phyloP scores from a whole-genome alignment of 1,139 yeast species.

The Yamadazyma songkhlaensis region DNA sequence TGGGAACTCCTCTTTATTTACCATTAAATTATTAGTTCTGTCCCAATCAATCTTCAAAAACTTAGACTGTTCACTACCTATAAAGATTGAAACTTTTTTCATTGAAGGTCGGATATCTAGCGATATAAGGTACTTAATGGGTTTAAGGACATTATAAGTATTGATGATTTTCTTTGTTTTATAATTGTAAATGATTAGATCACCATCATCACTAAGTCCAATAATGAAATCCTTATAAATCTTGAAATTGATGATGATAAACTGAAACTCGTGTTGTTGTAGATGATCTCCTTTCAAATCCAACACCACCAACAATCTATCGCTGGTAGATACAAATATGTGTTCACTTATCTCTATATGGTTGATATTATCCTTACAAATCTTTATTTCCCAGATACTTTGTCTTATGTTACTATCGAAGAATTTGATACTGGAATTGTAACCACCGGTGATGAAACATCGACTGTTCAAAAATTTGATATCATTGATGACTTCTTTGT shows the following conservation, averaged over 20 bases:
- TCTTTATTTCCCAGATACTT: slow-evolving; percentile 13
- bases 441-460: slow-evolving; percentile 21
- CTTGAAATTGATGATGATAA: slow-evolving; percentile 10
- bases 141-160: slow-evolving; percentile 2
- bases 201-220: slow-evolving; percentile 5
- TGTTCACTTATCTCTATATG: slow-evolving; percentile 17
- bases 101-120: slow-evolving; percentile 1
- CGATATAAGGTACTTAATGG: slow-evolving; percentile 4
- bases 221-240: slow-evolving; percentile 3
- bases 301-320: slow-evolving; percentile 24
- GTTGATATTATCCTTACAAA: slow-evolving; percentile 30
- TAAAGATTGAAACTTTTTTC: background rate
- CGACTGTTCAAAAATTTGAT: slow-evolving; percentile 8
- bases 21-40: slow-evolving; percentile 1
- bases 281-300: slow-evolving; percentile 25
- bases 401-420: slow-evolving; percentile 13
- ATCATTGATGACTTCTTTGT: slow-evolving; percentile 13
- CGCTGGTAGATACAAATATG: slow-evolving; percentile 24
- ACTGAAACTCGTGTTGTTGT: slow-evolving; percentile 14
- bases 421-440: slow-evolving; percentile 13
- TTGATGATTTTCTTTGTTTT: slow-evolving; percentile 1
- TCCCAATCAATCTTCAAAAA: slow-evolving; percentile 7
- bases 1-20: background rate
- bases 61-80: slow-evolving; percentile 4
- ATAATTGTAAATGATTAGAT: slow-evolving; percentile 4